Evolutionary conservation across 164 flowering plant species (phyloP).

Genomic region (Annona squamosa): DNA sequence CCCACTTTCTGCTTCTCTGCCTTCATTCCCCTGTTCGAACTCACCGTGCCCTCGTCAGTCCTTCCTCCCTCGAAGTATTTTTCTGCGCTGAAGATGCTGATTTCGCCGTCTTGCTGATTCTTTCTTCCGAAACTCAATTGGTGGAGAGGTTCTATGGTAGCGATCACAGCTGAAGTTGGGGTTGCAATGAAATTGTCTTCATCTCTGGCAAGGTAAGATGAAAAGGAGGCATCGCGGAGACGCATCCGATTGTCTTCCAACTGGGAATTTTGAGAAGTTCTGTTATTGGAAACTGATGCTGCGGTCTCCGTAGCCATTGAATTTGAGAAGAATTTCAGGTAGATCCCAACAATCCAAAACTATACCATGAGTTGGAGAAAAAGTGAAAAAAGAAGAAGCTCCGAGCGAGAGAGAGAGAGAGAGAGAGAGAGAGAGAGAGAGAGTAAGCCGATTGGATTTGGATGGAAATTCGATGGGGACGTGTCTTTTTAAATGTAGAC

Average conservation of each 20-base stretch:
- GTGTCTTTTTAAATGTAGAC: too few species aligned
- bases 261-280: conserved; percentile 1
- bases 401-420: too few species aligned
- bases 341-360: background rate
- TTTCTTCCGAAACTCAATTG: conserved; percentile 14
- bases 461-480: too few species aligned
- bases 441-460: too few species aligned
- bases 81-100: conserved; percentile 65
- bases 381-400: background rate
- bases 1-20: conserved; percentile 12
- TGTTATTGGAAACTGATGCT: conserved; percentile 21
- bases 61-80: conserved; percentile 57
- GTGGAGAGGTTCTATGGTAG: conserved; percentile 8
- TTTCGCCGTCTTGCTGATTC: conserved; percentile 44
- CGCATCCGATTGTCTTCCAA: conserved; percentile 5
- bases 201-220: conserved; percentile 25
- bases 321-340: background rate
- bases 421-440: too few species aligned
- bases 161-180: background rate
- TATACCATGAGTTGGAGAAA: background rate
- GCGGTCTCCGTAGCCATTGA: conserved; percentile 28
- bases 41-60: conserved; percentile 17
- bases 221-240: conserved; percentile 35
- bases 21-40: conserved; percentile 4
- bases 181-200: conserved; percentile 18